Base-by-base conservation (phyloP, 2,329 filamentous ascomycete genomes). In the Ophiostoma populinum region DNA sequence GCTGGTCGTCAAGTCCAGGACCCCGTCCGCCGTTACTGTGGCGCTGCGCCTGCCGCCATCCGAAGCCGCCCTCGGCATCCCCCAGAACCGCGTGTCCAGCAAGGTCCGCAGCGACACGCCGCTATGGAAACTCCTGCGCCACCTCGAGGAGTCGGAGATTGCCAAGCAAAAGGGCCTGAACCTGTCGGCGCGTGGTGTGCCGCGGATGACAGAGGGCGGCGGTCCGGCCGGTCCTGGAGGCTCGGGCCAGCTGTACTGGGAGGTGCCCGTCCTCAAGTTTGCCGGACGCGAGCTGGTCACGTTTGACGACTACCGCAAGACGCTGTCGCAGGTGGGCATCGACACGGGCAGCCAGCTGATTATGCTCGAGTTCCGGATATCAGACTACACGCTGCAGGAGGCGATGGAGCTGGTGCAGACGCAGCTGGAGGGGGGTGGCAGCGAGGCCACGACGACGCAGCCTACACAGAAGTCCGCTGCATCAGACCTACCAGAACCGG, bases 71-170 rank as follows among this genome's bases (percentile, higher is more conserved):
- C 41, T 41, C 8, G 62, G 66, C 32, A 63, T 68, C 15, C 67
- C 74, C 2, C 72, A 70, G 43, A 71, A 74, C 17, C 73, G 85
- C 20, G 57, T 92, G 26, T 71, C 75, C 37, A 76, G 90, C 51
- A 93, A 90, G 51, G 85, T 95, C 41, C 75, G 86, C 1, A 92
- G 80, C 53, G 79, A 82, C 44, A 81, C 82, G 24, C 81, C 83
- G 13, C 53, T 98, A 55, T 98, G 90, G 90, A 70, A 83, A 45
- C 64, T 95, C 19, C 53, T 98, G 38, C 77, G 90, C 40, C 82
- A 90, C 50, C 92, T 95, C 45, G 90, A 98, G 56, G 78, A 78
- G 43, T 75, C 70, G 22, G 67, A 70, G 17, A 69, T 70, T n/a
- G 72, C 64, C 32, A 62, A 63, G 38, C 66, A 65, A 7, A 62